Evolutionary conservation across 805 yeast genomes (phyloP), one percentile per base, ranked within the genome.

Genomic region (Wickerhamomyces chambardii): DNA sequence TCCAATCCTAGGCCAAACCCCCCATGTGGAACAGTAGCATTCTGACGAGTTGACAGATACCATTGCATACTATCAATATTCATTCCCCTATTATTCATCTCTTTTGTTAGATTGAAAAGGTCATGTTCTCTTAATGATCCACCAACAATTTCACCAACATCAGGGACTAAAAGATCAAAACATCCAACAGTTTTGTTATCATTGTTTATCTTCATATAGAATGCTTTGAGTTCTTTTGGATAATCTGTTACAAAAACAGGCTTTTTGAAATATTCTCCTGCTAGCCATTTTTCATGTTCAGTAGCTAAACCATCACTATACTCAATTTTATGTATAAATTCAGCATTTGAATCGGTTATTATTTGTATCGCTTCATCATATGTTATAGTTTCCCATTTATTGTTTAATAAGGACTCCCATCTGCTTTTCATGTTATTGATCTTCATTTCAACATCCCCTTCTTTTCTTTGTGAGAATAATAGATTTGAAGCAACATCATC

Each of bases 1-100:
- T 92, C 98, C 45, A 89, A 75, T 0, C 99, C 99, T 66, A 92
- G 64, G 0, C 99, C 99, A 58, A 82, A 92, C 0, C 99, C 99
- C 32, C 98, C 98, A 53, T 90, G 97, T 0, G 97, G 95, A 17
- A 79, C 79, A 3, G 83, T 63, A 0, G 97, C 97, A 46, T 82
- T 78, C 41, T 63, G 63, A 40, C 98, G 66, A 8, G 83, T 64
- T 1, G 78, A 71, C 19, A 80, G 45, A 51, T 89, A 92, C 99
- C 99, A 92, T 22, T 72, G 66, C 55, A 92, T 55, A 2, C 66
- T 70, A 3, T 54, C 50, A 0, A 50, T 32, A 35, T 73, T 69
- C 89, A 87, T 83, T 2, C 61, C 62, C 36, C 82, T 58, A 4
- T 50, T 37, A 7, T 53, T 38, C 56, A 90, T 75, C 39, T 74